Percentiles rank a stretch among this genome's conserved stretches.
phyloP scores from a whole-genome alignment of 2,329 filamentous ascomycete genomes.

The Neoarthrinium moseri region DNA sequence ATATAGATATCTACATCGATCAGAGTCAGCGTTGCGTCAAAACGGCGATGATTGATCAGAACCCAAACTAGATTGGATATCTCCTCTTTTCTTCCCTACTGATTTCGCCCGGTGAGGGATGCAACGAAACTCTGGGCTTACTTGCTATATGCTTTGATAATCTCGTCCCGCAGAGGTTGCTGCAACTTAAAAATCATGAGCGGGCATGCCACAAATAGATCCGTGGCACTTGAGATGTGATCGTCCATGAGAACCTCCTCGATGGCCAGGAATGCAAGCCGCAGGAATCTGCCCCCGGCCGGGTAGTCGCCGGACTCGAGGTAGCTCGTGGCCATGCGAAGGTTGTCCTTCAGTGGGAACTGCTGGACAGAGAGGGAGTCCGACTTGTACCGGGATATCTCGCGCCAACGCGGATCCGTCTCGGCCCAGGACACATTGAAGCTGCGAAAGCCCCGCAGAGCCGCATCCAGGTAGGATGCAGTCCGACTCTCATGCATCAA shows the following conservation, averaged over 20 bases:
- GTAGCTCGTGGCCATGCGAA: not conserved
- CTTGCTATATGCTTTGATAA: not conserved
- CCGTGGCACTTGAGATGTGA: not conserved
- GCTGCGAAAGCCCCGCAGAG: not conserved
- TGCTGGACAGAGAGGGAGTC: not conserved
- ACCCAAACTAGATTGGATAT: too few species aligned
- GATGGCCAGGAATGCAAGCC: not conserved
- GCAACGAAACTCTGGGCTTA: not conserved
- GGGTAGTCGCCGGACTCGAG: not conserved
- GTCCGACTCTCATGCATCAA: not conserved
- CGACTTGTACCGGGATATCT: not conserved
- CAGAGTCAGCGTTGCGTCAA: too few species aligned
- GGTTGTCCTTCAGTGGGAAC: not conserved
- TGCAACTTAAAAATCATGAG: not conserved
- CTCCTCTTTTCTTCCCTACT: not conserved
- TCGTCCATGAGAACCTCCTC: not conserved
- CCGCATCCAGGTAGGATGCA: not conserved
- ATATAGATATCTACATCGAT: not conserved
- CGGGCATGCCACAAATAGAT: not conserved
- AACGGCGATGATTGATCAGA: too few species aligned
- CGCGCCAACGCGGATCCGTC: not conserved
- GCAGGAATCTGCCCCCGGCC: not conserved
- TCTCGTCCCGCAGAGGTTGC: not conserved
- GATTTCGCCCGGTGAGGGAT: not conserved
- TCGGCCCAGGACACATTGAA: not conserved